Base-by-base conservation (phyloP, 2,329 filamentous ascomycete genomes). In the Aspergillus brunneoviolaceus region DNA sequence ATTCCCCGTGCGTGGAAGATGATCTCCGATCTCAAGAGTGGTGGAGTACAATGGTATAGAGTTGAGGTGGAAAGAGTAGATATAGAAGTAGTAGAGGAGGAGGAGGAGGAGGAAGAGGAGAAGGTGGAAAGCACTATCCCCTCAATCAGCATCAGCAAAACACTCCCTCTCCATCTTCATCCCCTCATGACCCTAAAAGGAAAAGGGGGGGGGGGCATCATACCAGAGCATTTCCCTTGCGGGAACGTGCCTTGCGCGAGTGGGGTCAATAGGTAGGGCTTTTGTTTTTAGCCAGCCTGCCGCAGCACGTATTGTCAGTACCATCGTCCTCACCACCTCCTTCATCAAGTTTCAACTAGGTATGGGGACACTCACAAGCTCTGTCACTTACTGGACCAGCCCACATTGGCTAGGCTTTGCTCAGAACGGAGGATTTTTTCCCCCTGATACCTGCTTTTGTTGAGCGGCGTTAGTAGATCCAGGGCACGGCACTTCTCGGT, bases 301-400 rank as follows among this genome's bases (percentile, higher is more conserved):
- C 11, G 2, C 42, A n/a, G 14, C 14, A 35, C 3, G 5, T 10
- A 35, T 16, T 4, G 33, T 12, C 11, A 35, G 14, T 35, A 12
- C 14, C 14, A 11, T 35, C 33, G 14, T 12, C 14, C 6, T 11
- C 33, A 35, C 11, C 33, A 23, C 4, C 23, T 23, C 4, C 23
- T 23, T 23, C 23, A 5, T 23, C 1, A 23, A 23, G 23, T 23
- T 23, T 23, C 23, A 23, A 23, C 23, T 23, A 23, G 23, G 23
- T 23, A 23, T 23, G 23, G 33, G 5, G 4, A 35, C 3, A 59
- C 58, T 58, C 27, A 63, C 61, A 59, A 58, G 56, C 59, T 54
- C 60, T 59, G 58, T 64, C 58, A 48, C 59, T 60, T 60, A 66
- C 65, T 67, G 64, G 63, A 53, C 63, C 42, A 45, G 60, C 50